Base-by-base conservation (phyloP, 805 yeast species). In the Yamadazyma sp. region DNA sequence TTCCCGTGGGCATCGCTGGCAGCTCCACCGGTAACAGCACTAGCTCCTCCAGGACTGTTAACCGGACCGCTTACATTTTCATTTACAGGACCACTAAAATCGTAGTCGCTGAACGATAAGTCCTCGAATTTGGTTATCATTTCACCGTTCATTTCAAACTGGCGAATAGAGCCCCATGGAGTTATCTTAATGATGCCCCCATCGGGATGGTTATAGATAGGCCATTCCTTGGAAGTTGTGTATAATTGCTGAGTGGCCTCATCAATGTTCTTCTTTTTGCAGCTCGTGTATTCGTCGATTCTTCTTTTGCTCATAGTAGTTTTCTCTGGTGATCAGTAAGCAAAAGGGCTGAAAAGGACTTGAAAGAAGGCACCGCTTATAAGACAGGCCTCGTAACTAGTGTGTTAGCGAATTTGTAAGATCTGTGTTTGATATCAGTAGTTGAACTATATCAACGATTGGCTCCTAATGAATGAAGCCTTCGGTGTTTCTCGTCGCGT, bases 161-260 rank as follows among this genome's bases (percentile, higher is more conserved):
- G 71, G 45, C 83, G 60, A 27, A 78, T 60, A 33, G 77, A 75
- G n/a, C 84, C 84, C 62, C 80, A 70, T 16, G 84, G 83, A 1
- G 83, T 77, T 40, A 78, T 73, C 52, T 77, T 79, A 32, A 78
- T 73, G 20, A 64, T 65, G 0, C 84, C 84, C 7, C 84, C 84
- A 9, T 77, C 77, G 2, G 84, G 84, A 45, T 77, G 83, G 36
- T 67, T 66, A 46, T 73, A 78, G 40, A 70, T 62, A 10, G 84
- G 80, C 70, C 76, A 77, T 39, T 76, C 80, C 26, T 64, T 59
- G 12, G 56, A 50, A 3, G 53, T 45, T 15, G 49, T 33, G 19
- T 46, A 47, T 33, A 42, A 46, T 34, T 50, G 27, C 22, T 44
- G 47, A 32, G 48, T 37, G 24, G 38, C 26, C 38, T 50, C 50